Evolutionary conservation across 768 basidiomycete genomes (phyloP), one percentile per base, ranked within the genome.

Genomic region (Lyophyllum semitale): DNA sequence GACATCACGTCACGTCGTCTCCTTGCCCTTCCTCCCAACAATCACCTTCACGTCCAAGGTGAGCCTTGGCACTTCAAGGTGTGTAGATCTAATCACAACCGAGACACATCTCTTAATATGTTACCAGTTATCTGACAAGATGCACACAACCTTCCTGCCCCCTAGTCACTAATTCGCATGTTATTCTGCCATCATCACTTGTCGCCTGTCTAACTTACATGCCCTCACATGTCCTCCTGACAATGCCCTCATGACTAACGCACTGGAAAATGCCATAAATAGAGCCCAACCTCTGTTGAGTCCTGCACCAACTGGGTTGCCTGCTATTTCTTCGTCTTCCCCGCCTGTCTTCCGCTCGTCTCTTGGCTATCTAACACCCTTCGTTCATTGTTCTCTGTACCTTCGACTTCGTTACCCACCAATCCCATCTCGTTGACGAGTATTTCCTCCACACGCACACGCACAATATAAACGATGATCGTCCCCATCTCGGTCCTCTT

Each of bases 381-480:
- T 38, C 37, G 37, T 38, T 38, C 37, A n/a, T 38, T 18, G 2
- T 38, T 18, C 18, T 38, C 37, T 38, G n/a, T n/a, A 18, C 37
- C 7, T 38, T 38, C 37, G 37, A 38, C 37, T 42, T 25, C 41
- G 23, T 42, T 23, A 23, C 22, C 22, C 8, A 23, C 13, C 11
- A 42, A 20, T 13, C 41, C 41, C 41, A 42, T 42, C 41, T 42
- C 41, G 43, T 45, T 45, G 44, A 45, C 26, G 44, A 18, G 25
- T 1, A 27, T 11, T 27, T 27, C 8, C 25, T 45, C 29, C 25
- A 13, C 17, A 29, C 15, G 15, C 12, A 9, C 44, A 29, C 26
- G 17, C 44, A 18, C 44, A 13, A 17, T n/a, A 50, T n/a, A 23
- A 48, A 54, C 30, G 40, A 58, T 58, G 57, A 58, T 54, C 18